A percentile compares a stretch with the other conserved stretches of the same genome.
phyloP scores from a whole-genome alignment of 805 yeast genomes.

The Candida tammaniensis region DNA sequence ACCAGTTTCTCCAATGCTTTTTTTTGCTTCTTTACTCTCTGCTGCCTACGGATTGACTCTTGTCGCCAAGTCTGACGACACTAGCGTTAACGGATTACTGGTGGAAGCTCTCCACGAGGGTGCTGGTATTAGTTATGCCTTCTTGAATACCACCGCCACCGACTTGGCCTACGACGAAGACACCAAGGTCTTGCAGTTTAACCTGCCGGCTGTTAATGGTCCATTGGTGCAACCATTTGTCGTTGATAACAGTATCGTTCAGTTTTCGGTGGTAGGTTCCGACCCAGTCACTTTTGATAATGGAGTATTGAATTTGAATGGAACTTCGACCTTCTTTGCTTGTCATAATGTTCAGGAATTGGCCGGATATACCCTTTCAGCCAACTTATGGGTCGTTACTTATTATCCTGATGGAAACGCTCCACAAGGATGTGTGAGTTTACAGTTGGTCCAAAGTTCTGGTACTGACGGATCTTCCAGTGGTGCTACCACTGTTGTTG shows the following conservation, averaged over 20 bases:
- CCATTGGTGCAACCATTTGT: no score
- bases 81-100: neutral
- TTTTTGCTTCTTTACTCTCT: no score
- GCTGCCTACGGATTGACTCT: no score
- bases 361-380: slow-evolving; percentile 1
- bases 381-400: neutral
- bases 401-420: slow-evolving; percentile 2
- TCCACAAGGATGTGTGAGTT: slow-evolving; percentile 1
- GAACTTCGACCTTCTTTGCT: slow-evolving; percentile 17
- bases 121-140: slow-evolving; percentile 27
- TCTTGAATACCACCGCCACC: no score
- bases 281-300: slow-evolving; percentile 6
- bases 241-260: neutral
- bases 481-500: no score
- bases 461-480: no score
- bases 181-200: no score
- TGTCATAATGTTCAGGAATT: slow-evolving; percentile 12
- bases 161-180: no score
- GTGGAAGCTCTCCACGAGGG: slow-evolving; percentile 3
- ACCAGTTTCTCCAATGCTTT: no score
- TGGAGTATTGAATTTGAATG: slow-evolving; percentile 8
- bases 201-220: no score
- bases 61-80: no score
- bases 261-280: slow-evolving; percentile 9
- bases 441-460: no score